These are phyloP conservation scores for Pleurotus djamor DNA, from an alignment of 768 basidiomycete genomes.

Conservation along the genomic window DNA sequence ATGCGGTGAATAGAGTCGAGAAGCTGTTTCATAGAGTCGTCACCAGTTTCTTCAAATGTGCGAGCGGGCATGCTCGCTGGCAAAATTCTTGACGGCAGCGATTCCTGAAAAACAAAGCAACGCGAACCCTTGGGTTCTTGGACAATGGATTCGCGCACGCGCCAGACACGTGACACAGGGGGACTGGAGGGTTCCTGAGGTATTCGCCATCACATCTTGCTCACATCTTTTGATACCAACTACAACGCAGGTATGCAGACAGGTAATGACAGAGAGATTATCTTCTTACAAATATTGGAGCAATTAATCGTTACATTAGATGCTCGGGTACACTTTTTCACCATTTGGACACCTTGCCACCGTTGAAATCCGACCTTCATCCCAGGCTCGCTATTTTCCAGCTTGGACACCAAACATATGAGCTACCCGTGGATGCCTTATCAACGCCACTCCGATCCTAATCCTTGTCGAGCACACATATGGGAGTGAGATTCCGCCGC, in stretches of 20 bases:
- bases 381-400: conserved; percentile 15
- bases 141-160: no score
- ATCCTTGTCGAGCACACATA: background rate
- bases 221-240: no score
- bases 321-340: conserved; percentile 5
- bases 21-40: background rate
- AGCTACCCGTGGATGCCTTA: background rate
- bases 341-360: conserved; percentile 8
- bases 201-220: no score
- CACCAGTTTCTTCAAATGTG: background rate
- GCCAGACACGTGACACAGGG: no score
- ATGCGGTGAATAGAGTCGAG: conserved; percentile 50
- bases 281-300: no score
- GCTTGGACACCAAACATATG: conserved; percentile 13
- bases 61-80: conserved; percentile 6
- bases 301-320: background rate
- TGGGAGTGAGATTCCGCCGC: background rate
- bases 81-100: no score
- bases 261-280: no score
- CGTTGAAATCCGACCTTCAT: conserved; percentile 12
- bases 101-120: no score
- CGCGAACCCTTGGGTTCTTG: no score
- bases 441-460: background rate
- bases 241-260: no score
- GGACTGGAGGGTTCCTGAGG: no score